These are phyloP conservation scores for Peronospora belbahrii DNA, from an alignment of 352 stramenopile genomes.

Conservation along the genomic window DNA sequence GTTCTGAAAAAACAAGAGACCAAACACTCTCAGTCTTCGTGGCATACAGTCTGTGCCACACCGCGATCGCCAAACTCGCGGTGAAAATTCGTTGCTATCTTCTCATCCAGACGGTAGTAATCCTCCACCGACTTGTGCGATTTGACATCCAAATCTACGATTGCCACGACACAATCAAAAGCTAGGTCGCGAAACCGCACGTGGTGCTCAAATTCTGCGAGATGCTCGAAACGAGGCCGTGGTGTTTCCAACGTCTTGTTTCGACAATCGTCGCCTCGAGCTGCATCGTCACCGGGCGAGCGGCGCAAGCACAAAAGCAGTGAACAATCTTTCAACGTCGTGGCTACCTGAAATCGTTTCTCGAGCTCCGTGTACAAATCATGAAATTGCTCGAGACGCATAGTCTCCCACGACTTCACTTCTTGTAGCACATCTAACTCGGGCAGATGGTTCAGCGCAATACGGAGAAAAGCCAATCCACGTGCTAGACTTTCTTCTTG, in stretches of 20 bases:
- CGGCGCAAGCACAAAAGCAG: constrained; percentile 65
- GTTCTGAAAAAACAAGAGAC: constrained; percentile 3
- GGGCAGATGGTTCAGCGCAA: constrained; percentile 33
- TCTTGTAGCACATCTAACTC: constrained; percentile 32
- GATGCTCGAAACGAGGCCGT: constrained; percentile 42
- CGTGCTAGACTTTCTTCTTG: constrained; percentile 38
- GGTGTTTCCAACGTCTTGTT: constrained; percentile 15
- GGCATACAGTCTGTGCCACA: constrained; percentile 26
- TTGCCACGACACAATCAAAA: constrained; percentile 73
- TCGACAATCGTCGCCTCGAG: constrained; percentile 3
- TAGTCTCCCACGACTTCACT: constrained; percentile 27
- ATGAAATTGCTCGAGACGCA: constrained; percentile 37
- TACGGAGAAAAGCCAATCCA: constrained; percentile 43
- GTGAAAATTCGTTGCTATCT: constrained; percentile 62
- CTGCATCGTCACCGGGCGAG: constrained; percentile 21
- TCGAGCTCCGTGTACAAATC: constrained; percentile 52
- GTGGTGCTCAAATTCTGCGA: constrained; percentile 60
- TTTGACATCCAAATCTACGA: constrained; percentile 85
- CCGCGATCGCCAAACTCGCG: constrained; percentile 32
- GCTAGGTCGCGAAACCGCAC: constrained; percentile 52
- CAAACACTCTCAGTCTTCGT: constrained; percentile 26
- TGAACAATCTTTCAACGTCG: constrained; percentile 81
- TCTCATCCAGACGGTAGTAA: constrained; percentile 76
- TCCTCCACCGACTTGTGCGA: constrained; percentile 79
- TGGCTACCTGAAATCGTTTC: constrained; percentile 75